Conservation (phyloP, 805 yeast genomes). For the Komagataella pastoris region DNA sequence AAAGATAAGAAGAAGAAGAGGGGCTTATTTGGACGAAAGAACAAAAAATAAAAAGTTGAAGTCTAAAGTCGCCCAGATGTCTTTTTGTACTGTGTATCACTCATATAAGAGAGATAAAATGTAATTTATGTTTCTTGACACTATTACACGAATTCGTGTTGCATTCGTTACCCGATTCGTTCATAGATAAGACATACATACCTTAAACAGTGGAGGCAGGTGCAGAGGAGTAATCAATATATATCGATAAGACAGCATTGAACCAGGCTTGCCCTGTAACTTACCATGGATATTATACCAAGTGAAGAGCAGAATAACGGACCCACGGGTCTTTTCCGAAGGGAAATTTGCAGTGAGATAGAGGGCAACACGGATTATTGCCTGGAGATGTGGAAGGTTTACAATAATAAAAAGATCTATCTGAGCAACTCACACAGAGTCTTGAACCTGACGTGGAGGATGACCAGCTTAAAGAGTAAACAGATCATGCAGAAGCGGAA, state of each 20-base stretch:
- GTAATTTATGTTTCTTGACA: background rate
- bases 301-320: background rate
- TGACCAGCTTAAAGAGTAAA: background rate
- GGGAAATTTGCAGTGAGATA: background rate
- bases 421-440: constrained; percentile 21
- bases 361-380: background rate
- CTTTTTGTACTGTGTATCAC: background rate
- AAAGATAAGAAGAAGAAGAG: constrained; percentile 56
- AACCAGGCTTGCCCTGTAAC: background rate
- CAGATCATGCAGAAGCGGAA: background rate
- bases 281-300: background rate
- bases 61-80: background rate
- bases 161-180: background rate
- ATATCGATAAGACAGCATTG: background rate
- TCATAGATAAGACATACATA: background rate
- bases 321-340: background rate
- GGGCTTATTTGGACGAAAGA: constrained; percentile 64
- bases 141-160: background rate
- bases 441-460: constrained; percentile 20
- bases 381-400: constrained; percentile 21
- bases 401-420: constrained; percentile 18
- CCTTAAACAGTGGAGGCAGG: background rate
- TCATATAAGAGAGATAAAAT: background rate
- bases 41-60: constrained; percentile 6
- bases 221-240: background rate